phyloP scores from a whole-genome alignment of 192 early-diverging fungal genomes.

The Allomyces arbusculus region DNA sequence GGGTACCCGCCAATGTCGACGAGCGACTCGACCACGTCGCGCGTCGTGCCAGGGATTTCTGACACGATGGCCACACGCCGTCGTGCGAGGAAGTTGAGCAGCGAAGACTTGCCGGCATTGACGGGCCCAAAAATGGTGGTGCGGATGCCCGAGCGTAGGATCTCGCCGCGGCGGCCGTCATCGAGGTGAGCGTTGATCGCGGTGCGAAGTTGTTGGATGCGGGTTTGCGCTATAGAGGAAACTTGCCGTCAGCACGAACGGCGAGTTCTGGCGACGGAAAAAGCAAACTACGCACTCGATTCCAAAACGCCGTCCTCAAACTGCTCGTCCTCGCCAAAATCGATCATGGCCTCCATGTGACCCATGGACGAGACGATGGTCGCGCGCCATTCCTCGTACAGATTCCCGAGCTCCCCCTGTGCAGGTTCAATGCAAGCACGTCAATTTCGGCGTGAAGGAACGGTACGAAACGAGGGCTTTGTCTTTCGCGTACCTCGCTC shows the following conservation, averaged over 20 bases:
- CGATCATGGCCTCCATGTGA: conserved; percentile 44
- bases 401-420: conserved; percentile 32
- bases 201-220: conserved; percentile 2
- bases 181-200: conserved; percentile 25
- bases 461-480: neutral
- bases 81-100: conserved; percentile 45
- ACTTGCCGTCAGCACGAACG: conserved; percentile 4
- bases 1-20: conserved; percentile 57
- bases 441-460: neutral
- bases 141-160: conserved; percentile 45
- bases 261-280: neutral
- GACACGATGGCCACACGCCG: conserved; percentile 57
- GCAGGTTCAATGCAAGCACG: neutral
- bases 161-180: conserved; percentile 46
- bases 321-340: conserved; percentile 62
- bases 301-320: conserved; percentile 43
- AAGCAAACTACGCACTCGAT: neutral
- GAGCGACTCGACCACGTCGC: conserved; percentile 53
- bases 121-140: conserved; percentile 53
- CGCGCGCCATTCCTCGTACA: conserved; percentile 43
- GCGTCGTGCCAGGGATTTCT: conserved; percentile 48
- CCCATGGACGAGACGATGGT: conserved; percentile 36
- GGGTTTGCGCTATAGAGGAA: conserved; percentile 1
- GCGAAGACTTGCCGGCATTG: conserved; percentile 57
- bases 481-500: conserved; percentile 20